Evolutionary conservation across 768 basidiomycete species (phyloP).

Genomic region (Pleurotus eryngii): DNA sequence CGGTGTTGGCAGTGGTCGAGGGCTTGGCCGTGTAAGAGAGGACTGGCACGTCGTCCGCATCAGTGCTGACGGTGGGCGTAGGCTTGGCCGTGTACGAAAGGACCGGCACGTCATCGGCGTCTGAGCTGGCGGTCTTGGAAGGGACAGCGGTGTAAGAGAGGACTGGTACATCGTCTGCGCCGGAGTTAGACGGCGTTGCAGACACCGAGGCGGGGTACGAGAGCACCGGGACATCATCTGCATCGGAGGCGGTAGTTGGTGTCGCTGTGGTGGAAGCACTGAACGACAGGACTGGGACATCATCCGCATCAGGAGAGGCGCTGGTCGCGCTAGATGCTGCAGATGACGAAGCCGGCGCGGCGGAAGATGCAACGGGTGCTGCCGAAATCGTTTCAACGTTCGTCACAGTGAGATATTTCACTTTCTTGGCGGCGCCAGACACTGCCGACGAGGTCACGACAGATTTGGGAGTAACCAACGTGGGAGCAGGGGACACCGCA

Average conservation of each 20-base stretch:
- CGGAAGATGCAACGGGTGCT: not conserved
- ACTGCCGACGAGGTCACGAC: not conserved
- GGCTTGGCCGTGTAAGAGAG: not conserved
- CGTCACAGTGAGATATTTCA: conserved; percentile 5
- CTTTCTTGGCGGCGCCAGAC: not conserved
- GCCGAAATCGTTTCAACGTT: not conserved
- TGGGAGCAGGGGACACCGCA: not conserved
- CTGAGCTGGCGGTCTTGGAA: not conserved
- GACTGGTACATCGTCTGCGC: conserved; percentile 1
- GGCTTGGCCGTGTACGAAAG: not conserved
- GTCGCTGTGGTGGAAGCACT: not conserved
- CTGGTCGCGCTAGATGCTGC: not conserved
- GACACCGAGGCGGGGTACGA: not conserved
- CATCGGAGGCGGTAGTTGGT: not conserved
- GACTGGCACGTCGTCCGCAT: not conserved
- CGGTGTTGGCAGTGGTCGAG: not conserved
- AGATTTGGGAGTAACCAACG: not conserved
- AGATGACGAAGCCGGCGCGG: not conserved
- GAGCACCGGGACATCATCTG: no score
- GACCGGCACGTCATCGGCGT: not conserved
- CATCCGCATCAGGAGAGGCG: not conserved
- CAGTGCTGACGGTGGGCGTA: not conserved
- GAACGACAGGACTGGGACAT: not conserved
- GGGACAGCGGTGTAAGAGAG: not conserved
- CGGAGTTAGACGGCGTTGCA: not conserved